These are phyloP conservation scores for Heracleum sosnowskyi DNA, from an alignment of 129 eudicot species.

Conservation along the genomic window DNA sequence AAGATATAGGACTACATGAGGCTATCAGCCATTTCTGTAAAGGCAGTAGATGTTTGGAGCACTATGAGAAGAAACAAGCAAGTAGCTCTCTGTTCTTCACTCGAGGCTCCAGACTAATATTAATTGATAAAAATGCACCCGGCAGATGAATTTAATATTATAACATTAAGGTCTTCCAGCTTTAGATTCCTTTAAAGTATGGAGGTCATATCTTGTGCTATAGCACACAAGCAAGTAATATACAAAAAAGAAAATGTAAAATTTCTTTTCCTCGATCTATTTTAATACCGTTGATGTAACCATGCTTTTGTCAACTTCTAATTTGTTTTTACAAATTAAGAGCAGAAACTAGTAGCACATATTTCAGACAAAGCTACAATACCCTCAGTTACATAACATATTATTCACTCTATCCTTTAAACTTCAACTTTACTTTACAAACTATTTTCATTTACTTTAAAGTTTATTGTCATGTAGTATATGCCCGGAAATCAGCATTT, in stretches of 20 bases:
- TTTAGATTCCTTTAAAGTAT: background rate
- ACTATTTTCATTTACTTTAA: background rate
- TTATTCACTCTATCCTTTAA: background rate
- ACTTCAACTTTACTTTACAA: background rate
- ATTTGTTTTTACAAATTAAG: background rate
- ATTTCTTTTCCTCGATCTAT: background rate
- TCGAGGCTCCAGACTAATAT: conserved; percentile 30
- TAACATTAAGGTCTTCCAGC: background rate
- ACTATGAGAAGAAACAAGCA: conserved; percentile 37
- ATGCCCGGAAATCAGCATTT: background rate
- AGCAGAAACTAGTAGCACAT: background rate
- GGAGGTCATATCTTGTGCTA: too few relatives aligned
- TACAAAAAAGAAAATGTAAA: background rate
- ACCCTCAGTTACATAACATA: background rate
- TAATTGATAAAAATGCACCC: background rate
- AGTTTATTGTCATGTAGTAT: background rate
- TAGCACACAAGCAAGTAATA: background rate
- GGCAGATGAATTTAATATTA: background rate
- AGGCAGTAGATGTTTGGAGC: conserved; percentile 14
- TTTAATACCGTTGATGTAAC: too few relatives aligned
- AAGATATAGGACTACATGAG: background rate
- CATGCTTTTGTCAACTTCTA: background rate
- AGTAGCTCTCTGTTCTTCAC: conserved; percentile 35
- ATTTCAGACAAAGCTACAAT: background rate
- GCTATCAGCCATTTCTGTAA: background rate